Conservation (phyloP, 208 protist species). For the Leishmania gerbilli region DNA sequence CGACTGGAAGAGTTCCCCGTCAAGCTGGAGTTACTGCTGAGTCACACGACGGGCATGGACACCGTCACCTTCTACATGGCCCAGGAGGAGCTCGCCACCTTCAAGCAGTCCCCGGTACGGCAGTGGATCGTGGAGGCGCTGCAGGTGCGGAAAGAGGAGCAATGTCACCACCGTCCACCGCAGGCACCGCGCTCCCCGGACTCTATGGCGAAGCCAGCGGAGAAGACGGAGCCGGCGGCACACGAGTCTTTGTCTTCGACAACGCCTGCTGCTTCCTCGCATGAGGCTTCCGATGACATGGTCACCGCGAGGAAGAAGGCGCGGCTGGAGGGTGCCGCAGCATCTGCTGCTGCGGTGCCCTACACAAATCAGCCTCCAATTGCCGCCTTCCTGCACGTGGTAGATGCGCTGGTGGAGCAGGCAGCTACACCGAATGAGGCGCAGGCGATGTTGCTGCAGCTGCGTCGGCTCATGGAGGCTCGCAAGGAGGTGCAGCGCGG, state of each 20-base stretch:
- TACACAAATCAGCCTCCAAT: constrained; percentile 13
- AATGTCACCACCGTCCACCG: constrained; percentile 21
- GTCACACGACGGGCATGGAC: constrained; percentile 74
- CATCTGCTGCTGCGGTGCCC: constrained; percentile 5
- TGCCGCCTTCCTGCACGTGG: constrained; percentile 36
- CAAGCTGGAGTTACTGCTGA: constrained; percentile 82
- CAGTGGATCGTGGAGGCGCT: constrained; percentile 78
- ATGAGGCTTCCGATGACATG: neutral
- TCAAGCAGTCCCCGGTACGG: constrained; percentile 81
- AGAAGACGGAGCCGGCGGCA: neutral
- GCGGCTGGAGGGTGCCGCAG: constrained; percentile 26
- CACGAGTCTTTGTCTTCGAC: constrained; percentile 5
- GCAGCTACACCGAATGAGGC: constrained; percentile 36
- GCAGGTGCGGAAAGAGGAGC: constrained; percentile 44
- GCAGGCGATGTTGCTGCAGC: constrained; percentile 54
- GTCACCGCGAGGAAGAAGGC: constrained; percentile 29
- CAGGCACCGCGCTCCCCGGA: constrained; percentile 5
- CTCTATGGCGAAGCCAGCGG: constrained; percentile 5
- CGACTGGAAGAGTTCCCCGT: constrained; percentile 83
- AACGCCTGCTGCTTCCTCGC: neutral
- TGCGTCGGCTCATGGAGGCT: constrained; percentile 58
- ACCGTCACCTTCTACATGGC: constrained; percentile 74
- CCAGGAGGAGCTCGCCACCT: constrained; percentile 48
- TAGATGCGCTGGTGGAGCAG: constrained; percentile 40
- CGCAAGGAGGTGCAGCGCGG: constrained; percentile 54